phyloP scores from a whole-genome alignment of 768 basidiomycete genomes.

The Inosperma sp. region DNA sequence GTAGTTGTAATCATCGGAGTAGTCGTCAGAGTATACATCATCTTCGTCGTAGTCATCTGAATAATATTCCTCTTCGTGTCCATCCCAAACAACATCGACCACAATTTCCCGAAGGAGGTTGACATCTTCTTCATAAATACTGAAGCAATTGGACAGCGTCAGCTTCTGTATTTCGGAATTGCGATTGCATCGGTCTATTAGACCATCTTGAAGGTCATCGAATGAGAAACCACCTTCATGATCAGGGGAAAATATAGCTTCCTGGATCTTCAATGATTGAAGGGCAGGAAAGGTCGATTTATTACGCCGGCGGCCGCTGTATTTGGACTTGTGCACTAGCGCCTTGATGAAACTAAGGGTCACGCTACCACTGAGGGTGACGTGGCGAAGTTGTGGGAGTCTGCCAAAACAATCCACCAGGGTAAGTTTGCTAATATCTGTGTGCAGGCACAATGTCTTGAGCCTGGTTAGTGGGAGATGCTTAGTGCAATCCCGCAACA shows the following conservation, averaged over 20 bases:
- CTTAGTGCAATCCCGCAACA: neutral
- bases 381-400: too few species aligned
- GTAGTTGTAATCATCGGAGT: neutral
- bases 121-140: constrained; percentile 21
- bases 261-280: neutral
- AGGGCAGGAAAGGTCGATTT: constrained; percentile 4
- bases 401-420: too few species aligned
- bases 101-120: constrained; percentile 26
- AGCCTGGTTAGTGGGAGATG: neutral
- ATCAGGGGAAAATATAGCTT: neutral
- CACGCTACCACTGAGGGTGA: too few species aligned
- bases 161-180: constrained; percentile 28
- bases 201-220: constrained; percentile 17
- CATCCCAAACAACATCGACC: constrained; percentile 34
- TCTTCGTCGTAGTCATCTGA: constrained; percentile 16
- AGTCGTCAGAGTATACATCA: neutral
- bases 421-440: too few species aligned
- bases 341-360: too few species aligned
- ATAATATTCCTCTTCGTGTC: constrained; percentile 19
- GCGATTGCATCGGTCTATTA: constrained; percentile 31
- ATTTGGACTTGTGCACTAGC: too few species aligned
- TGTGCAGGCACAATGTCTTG: neutral
- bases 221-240: too few species aligned
- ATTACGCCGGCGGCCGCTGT: too few species aligned
- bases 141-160: constrained; percentile 25